These are phyloP conservation scores for Alternaria triticina DNA, from an alignment of 2,329 filamentous ascomycete species.

Conservation along the genomic window DNA sequence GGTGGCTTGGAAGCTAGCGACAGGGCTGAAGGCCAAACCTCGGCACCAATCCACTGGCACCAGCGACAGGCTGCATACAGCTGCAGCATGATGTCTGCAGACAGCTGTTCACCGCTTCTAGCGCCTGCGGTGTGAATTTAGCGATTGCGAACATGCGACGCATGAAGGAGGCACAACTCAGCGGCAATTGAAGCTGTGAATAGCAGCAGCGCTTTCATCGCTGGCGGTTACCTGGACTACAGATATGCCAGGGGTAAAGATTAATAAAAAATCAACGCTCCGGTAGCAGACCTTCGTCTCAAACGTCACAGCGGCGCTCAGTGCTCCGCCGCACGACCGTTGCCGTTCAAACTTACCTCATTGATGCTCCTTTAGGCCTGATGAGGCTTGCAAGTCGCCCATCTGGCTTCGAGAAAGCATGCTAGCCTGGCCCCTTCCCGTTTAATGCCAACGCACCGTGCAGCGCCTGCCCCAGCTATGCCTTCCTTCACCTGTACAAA, in stretches of 20 bases:
- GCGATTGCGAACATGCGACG: not conserved
- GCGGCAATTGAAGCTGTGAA: not conserved
- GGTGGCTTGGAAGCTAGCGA: conserved; percentile 25
- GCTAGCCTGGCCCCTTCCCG: conserved; percentile 26
- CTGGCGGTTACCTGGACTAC: conserved; percentile 34
- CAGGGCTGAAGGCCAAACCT: conserved; percentile 31
- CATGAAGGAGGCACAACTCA: not conserved
- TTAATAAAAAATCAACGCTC: conserved; percentile 20
- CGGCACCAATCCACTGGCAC: conserved; percentile 29
- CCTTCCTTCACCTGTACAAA: not conserved
- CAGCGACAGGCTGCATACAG: conserved; percentile 17
- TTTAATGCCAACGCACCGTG: conserved; percentile 45
- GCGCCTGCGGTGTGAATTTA: conserved; percentile 15
- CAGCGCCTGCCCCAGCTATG: conserved; percentile 35
- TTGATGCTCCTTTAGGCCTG: conserved; percentile 27
- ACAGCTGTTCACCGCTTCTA: conserved; percentile 39
- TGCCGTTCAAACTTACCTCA: conserved; percentile 22
- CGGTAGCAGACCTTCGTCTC: conserved; percentile 19
- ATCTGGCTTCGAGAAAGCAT: conserved; percentile 36
- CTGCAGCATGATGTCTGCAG: conserved; percentile 42
- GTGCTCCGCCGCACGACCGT: conserved; percentile 35
- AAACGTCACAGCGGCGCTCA: conserved; percentile 38
- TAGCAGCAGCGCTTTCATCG: conserved; percentile 7
- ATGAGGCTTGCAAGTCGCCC: conserved; percentile 24
- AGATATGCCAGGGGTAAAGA: conserved; percentile 17